phyloP scores from a whole-genome alignment of 352 stramenopile genomes.

The Pythium insidiosum region DNA sequence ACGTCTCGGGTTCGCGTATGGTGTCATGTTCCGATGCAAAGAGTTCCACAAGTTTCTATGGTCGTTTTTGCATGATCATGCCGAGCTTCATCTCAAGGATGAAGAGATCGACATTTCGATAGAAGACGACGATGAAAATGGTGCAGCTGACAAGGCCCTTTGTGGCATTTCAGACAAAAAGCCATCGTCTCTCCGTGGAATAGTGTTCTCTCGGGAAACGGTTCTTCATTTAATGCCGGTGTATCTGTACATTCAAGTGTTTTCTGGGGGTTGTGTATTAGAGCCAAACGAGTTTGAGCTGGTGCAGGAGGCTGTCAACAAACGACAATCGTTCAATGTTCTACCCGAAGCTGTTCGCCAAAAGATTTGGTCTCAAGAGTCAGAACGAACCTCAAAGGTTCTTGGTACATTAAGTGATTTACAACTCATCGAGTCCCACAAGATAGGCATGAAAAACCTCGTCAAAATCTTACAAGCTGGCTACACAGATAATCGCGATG shows the following conservation, averaged over 20 bases:
- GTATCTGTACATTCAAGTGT: conserved; percentile 71
- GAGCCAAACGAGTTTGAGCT: conserved; percentile 36
- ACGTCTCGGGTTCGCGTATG: conserved; percentile 71
- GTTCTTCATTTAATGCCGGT: conserved; percentile 75
- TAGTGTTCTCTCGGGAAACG: conserved; percentile 71
- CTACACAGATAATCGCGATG: conserved; percentile 61
- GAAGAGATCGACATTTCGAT: conserved; percentile 32
- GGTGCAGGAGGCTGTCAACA: conserved; percentile 44
- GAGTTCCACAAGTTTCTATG: conserved; percentile 69
- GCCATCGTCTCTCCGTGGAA: conserved; percentile 21
- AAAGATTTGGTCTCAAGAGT: conserved; percentile 74
- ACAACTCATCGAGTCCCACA: conserved; percentile 58
- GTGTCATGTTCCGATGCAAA: conserved; percentile 81
- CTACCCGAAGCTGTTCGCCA: conserved; percentile 32
- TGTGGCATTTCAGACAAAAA: too few species aligned
- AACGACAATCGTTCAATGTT: conserved; percentile 31
- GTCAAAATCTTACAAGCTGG: conserved; percentile 59
- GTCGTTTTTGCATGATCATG: conserved; percentile 43
- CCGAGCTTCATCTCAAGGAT: conserved; percentile 25
- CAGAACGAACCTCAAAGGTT: conserved; percentile 57
- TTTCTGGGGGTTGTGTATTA: conserved; percentile 60
- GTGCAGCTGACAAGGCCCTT: too few species aligned
- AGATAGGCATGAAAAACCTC: conserved; percentile 77
- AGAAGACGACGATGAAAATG: conserved; percentile 21
- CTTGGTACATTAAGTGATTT: conserved; percentile 64